phyloP scores from a whole-genome alignment of 176 grass and related monocot species.

The Otatea glauca region DNA sequence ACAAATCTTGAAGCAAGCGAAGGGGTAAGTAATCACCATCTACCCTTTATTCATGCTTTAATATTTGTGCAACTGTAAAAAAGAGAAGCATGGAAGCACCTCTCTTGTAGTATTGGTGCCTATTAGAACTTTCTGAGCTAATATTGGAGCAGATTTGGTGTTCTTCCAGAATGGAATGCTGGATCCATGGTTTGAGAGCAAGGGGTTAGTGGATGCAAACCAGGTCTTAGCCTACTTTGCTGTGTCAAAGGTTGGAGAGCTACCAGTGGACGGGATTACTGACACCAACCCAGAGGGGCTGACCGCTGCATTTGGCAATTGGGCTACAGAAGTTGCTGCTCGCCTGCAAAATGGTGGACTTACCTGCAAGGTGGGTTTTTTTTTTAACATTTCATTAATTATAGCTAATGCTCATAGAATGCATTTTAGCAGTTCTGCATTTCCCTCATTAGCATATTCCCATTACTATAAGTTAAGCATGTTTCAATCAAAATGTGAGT shows the following conservation, averaged over 20 bases:
- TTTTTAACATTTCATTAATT: slow-evolving; percentile 3
- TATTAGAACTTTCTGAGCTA: slow-evolving; percentile 28
- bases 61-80: too few species aligned
- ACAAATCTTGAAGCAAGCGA: too few species aligned
- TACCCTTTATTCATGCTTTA: too few species aligned
- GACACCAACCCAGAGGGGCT: slow-evolving; percentile 88
- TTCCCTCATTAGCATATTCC: background rate
- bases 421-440: background rate
- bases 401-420: background rate
- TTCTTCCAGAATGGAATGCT: slow-evolving; percentile 99
- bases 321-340: slow-evolving; percentile 70
- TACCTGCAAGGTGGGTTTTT: slow-evolving; percentile 74
- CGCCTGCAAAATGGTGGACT: slow-evolving; percentile 74
- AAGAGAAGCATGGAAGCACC: too few species aligned
- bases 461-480: background rate
- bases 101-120: background rate
- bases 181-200: slow-evolving; percentile 91
- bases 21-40: too few species aligned
- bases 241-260: slow-evolving; percentile 80
- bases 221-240: slow-evolving; percentile 96
- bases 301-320: slow-evolving; percentile 82
- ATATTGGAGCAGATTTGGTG: slow-evolving; percentile 86
- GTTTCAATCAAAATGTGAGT: background rate
- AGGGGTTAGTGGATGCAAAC: slow-evolving; percentile 76
- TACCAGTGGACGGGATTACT: slow-evolving; percentile 89